These are phyloP conservation scores for Aristolochia californica DNA, from an alignment of 164 flowering plant genomes.

Conservation along the genomic window DNA sequence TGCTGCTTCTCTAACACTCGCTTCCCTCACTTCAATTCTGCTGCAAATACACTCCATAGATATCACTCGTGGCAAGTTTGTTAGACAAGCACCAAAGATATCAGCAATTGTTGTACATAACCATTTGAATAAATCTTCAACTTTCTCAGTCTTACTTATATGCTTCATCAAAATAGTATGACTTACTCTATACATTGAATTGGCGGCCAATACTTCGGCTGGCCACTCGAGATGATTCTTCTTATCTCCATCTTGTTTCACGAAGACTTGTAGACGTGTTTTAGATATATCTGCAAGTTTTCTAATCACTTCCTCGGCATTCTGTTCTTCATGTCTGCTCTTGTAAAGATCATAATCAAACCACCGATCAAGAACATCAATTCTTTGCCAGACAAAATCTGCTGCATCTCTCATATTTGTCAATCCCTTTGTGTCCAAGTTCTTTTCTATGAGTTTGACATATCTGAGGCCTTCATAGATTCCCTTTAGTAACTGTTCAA, in stretches of 20 bases:
- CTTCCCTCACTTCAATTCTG: conserved; percentile 29
- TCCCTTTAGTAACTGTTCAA: conserved; percentile 14
- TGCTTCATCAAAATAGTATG: conserved; percentile 24
- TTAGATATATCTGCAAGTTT: conserved; percentile 27
- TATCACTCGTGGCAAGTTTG: conserved; percentile 31
- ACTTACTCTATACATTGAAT: conserved; percentile 49
- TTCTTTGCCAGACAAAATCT: conserved; percentile 35
- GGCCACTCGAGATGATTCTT: conserved; percentile 22
- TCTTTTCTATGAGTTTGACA: conserved; percentile 29
- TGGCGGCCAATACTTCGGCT: conserved; percentile 35
- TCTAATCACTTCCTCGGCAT: conserved; percentile 29
- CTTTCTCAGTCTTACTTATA: conserved; percentile 1
- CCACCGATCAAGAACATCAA: conserved; percentile 44
- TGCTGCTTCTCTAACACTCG: conserved; percentile 24
- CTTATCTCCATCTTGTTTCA: background rate
- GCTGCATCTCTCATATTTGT: conserved; percentile 36
- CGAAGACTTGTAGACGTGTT: conserved; percentile 16
- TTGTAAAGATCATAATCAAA: conserved; percentile 38
- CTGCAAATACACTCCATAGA: conserved; percentile 22
- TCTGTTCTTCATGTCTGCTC: conserved; percentile 17
- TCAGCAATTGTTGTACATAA: conserved; percentile 30
- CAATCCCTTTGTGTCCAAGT: conserved; percentile 21
- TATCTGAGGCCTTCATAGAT: conserved; percentile 39
- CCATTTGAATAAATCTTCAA: conserved; percentile 20
- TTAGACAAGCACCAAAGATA: conserved; percentile 45